Percentiles rank a stretch among this genome's conserved stretches.
Conservation (phyloP, 805 yeast species). For the Lipomyces mesembrius region DNA sequence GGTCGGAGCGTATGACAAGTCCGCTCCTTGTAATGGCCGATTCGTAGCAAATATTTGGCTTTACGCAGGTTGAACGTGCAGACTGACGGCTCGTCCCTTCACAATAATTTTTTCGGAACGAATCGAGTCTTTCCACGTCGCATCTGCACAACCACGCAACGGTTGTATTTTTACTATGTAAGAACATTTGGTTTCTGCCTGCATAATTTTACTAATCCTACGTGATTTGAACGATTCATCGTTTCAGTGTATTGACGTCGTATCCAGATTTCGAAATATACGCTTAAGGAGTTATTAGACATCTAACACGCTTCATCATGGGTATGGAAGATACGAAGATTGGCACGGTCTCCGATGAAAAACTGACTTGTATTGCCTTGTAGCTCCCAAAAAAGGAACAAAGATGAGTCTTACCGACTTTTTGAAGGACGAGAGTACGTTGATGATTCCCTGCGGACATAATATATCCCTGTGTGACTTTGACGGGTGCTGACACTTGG, state of each 20-base stretch:
- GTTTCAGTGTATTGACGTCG: neutral
- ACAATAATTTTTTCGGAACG: neutral
- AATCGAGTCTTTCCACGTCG: neutral
- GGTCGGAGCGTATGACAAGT: neutral
- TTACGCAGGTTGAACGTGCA: neutral
- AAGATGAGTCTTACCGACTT: conserved; percentile 37
- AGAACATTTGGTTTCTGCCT: neutral
- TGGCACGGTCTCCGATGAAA: neutral
- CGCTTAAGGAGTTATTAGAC: conserved; percentile 16
- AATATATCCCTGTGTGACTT: conserved; percentile 5
- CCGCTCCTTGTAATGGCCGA: neutral
- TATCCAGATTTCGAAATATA: neutral
- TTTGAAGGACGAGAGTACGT: conserved; percentile 31
- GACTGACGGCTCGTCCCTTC: neutral
- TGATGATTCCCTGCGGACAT: neutral
- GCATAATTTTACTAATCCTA: neutral
- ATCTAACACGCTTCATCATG: conserved; percentile 18
- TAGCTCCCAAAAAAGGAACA: conserved; percentile 26
- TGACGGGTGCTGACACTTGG: neutral
- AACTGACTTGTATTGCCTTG: neutral
- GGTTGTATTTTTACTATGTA: neutral
- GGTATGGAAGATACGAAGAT: conserved; percentile 11
- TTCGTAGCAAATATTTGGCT: neutral
- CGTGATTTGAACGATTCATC: neutral
- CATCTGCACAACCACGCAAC: neutral